These are phyloP conservation scores for Aspergillus costaricaensis DNA, from an alignment of 2,329 filamentous ascomycete genomes.

Conservation along the genomic window DNA sequence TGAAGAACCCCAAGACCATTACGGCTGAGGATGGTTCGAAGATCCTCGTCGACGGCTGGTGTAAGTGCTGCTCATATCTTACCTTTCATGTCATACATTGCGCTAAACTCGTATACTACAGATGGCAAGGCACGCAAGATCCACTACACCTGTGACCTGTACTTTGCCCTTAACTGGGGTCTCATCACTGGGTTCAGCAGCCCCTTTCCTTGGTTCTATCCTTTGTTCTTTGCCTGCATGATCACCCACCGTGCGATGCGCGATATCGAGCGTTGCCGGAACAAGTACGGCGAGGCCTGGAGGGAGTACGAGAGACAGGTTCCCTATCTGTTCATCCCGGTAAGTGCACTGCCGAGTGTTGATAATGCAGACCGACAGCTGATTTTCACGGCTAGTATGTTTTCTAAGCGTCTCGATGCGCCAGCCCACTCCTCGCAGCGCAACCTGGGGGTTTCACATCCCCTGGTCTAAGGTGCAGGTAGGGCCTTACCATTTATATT, in stretches of 20 bases:
- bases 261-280: slow-evolving; percentile 73
- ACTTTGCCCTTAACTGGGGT: slow-evolving; percentile 76
- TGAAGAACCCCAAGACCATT: slow-evolving; percentile 80
- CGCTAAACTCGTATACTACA: slow-evolving; percentile 29
- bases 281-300: slow-evolving; percentile 83
- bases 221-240: slow-evolving; percentile 77
- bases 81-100: not conserved
- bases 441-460: not conserved
- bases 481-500: not conserved
- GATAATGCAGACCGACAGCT: not conserved
- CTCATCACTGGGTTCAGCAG: slow-evolving; percentile 78
- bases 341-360: slow-evolving; percentile 34
- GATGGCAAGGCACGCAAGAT: slow-evolving; percentile 75
- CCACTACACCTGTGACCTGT: slow-evolving; percentile 79
- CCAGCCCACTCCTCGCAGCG: not conserved
- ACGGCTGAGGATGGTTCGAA: slow-evolving; percentile 71
- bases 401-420: slow-evolving; percentile 28
- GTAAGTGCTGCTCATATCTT: slow-evolving; percentile 43
- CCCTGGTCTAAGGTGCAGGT: not conserved
- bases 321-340: slow-evolving; percentile 82
- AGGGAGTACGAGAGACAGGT: slow-evolving; percentile 76
- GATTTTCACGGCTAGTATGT: slow-evolving; percentile 29
- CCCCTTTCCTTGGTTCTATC: slow-evolving; percentile 89
- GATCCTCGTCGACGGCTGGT: slow-evolving; percentile 85
- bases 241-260: slow-evolving; percentile 75